Percentiles rank a stretch among this genome's conserved stretches.
Conservation (phyloP, 2,329 filamentous ascomycete genomes). For the Nemania sp. region DNA sequence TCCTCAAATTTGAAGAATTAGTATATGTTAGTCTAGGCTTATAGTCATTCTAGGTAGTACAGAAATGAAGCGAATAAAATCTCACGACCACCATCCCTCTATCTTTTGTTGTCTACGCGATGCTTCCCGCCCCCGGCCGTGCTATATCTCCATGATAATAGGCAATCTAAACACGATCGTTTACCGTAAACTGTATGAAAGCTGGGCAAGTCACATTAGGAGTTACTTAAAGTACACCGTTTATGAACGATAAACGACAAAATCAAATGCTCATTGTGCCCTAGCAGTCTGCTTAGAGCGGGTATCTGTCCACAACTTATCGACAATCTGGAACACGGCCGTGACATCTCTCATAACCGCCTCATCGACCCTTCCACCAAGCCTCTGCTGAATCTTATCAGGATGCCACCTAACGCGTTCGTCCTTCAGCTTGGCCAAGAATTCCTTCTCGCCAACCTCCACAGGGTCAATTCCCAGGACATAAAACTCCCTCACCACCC, state of each 20-base stretch:
- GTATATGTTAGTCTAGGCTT: too few relatives aligned
- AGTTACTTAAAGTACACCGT: neutral
- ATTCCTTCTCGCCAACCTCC: conserved; percentile 59
- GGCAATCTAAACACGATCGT: neutral
- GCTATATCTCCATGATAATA: too few relatives aligned
- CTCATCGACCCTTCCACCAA: conserved; percentile 78
- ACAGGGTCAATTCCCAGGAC: conserved; percentile 60
- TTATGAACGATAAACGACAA: neutral
- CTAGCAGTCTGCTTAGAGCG: conserved; percentile 48
- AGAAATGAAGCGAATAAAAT: neutral
- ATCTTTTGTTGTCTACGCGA: too few relatives aligned
- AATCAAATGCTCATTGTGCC: conserved; percentile 33
- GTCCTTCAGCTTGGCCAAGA: conserved; percentile 72
- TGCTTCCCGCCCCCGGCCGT: too few relatives aligned
- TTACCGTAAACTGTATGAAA: neutral
- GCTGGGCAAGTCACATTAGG: neutral
- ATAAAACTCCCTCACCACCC: conserved; percentile 67
- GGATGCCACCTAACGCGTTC: conserved; percentile 97
- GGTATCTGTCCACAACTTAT: conserved; percentile 79
- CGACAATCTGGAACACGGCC: conserved; percentile 90
- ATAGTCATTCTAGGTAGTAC: neutral
- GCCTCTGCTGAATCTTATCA: conserved; percentile 94
- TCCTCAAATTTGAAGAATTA: too few relatives aligned
- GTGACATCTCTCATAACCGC: conserved; percentile 83
- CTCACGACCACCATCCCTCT: neutral